Evolutionary conservation across 768 basidiomycete genomes (phyloP).

Genomic region (Cubamyces lactineus): DNA sequence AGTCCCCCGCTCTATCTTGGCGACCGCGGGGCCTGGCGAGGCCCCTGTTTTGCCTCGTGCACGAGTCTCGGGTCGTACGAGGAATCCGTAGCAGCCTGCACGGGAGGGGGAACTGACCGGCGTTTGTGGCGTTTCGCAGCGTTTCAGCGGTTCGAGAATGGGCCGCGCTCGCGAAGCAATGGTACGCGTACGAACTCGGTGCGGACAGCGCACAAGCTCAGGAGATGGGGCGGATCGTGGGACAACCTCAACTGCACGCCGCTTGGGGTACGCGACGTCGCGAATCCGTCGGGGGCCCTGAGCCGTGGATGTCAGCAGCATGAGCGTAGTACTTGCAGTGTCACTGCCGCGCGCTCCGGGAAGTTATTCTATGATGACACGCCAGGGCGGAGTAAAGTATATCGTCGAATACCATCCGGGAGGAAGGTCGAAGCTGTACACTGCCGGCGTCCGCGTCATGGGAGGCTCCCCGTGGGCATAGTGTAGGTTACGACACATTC

Average conservation of each 20-base stretch:
- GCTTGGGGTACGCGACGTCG: conserved; percentile 48
- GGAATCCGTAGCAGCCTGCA: no score
- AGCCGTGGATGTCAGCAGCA: conserved; percentile 5
- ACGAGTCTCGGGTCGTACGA: no score
- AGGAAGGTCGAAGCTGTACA: no score
- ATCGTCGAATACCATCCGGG: no score
- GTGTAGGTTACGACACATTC: conserved; percentile 3
- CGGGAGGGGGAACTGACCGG: neutral
- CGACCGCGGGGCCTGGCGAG: neutral
- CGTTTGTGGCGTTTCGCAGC: conserved; percentile 36
- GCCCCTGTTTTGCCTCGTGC: neutral
- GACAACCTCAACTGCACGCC: conserved; percentile 45
- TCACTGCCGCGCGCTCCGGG: neutral
- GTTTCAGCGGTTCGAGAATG: conserved; percentile 49
- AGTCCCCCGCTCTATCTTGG: conserved; percentile 30
- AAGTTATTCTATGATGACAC: neutral
- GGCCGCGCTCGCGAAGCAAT: conserved; percentile 51
- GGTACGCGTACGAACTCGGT: conserved; percentile 63
- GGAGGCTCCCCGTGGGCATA: conserved; percentile 1
- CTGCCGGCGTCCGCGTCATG: neutral
- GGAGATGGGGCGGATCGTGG: conserved; percentile 42
- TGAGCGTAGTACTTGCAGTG: neutral
- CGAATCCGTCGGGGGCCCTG: conserved; percentile 27
- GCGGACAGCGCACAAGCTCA: conserved; percentile 51
- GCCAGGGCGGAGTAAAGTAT: neutral